A percentile compares a stretch with the other conserved stretches of the same genome.
Evolutionary conservation across 2,329 filamentous ascomycete species (phyloP).

Genomic region (Microsporum canis): DNA sequence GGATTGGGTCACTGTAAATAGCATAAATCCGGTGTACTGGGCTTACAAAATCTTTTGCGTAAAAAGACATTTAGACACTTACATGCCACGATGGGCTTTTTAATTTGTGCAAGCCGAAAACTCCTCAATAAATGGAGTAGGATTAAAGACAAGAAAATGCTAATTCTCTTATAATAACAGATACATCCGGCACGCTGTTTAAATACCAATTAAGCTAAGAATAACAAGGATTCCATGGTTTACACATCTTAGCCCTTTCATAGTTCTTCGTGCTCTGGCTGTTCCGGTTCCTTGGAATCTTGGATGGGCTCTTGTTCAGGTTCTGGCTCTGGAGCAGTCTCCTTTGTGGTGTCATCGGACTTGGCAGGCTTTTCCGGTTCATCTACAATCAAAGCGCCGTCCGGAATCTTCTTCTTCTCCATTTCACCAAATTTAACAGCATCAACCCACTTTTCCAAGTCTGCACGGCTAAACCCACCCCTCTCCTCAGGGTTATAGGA

Average conservation of each 20-base stretch:
- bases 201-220: neutral
- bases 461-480: constrained; percentile 43
- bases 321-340: constrained; percentile 10
- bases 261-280: constrained; percentile 36
- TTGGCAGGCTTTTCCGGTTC: constrained; percentile 19
- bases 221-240: neutral
- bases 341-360: constrained; percentile 29
- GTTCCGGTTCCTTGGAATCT: constrained; percentile 4
- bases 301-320: neutral
- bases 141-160: neutral
- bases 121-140: neutral
- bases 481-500: constrained; percentile 48
- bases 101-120: neutral
- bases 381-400: constrained; percentile 42
- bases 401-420: constrained; percentile 62
- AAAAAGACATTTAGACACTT: too few relatives aligned
- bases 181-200: neutral
- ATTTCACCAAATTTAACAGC: constrained; percentile 83
- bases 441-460: constrained; percentile 78
- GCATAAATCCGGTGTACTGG: neutral
- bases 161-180: neutral
- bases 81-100: neutral
- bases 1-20: neutral
- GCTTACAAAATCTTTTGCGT: neutral
- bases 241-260: neutral